A percentile compares a stretch with the other conserved stretches of the same genome.
These are phyloP conservation scores for Backusella morwellensis DNA, from an alignment of 192 early-diverging fungal species.

Conservation along the genomic window DNA sequence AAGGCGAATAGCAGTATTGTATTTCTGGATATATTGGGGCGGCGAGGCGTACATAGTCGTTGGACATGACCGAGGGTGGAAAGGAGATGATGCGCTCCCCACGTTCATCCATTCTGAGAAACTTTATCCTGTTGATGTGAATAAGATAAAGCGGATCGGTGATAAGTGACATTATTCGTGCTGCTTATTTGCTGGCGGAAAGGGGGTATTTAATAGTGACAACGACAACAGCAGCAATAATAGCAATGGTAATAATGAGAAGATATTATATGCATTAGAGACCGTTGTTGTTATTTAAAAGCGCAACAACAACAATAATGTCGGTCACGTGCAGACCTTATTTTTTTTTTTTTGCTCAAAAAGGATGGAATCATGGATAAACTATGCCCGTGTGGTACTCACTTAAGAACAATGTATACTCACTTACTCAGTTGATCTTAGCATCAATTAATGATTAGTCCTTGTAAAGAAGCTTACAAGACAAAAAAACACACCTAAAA, in stretches of 20 bases:
- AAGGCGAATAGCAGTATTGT: slow-evolving; percentile 57
- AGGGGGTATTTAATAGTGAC: not conserved
- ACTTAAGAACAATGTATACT: no score
- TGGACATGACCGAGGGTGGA: slow-evolving; percentile 48
- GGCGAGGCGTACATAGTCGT: slow-evolving; percentile 61
- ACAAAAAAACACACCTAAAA: not conserved
- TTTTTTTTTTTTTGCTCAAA: not conserved
- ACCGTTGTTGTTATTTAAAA: not conserved
- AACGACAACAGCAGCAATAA: no score
- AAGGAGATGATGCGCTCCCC: slow-evolving; percentile 76
- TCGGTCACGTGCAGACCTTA: not conserved
- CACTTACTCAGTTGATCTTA: no score
- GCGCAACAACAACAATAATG: not conserved
- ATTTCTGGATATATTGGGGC: slow-evolving; percentile 58
- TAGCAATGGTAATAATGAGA: not conserved
- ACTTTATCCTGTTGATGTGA: slow-evolving; percentile 74
- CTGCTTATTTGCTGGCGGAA: not conserved
- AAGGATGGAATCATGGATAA: no score
- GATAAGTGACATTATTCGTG: slow-evolving; percentile 58
- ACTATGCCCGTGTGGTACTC: no score
- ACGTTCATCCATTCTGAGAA: slow-evolving; percentile 71
- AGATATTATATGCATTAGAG: not conserved
- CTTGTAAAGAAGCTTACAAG: not conserved
- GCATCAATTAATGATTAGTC: not conserved
- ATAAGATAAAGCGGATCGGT: slow-evolving; percentile 73